A percentile compares a stretch with the other conserved stretches of the same genome.
Conservation (phyloP, 2,329 filamentous ascomycete species). For the Akanthomyces dipterigenus region DNA sequence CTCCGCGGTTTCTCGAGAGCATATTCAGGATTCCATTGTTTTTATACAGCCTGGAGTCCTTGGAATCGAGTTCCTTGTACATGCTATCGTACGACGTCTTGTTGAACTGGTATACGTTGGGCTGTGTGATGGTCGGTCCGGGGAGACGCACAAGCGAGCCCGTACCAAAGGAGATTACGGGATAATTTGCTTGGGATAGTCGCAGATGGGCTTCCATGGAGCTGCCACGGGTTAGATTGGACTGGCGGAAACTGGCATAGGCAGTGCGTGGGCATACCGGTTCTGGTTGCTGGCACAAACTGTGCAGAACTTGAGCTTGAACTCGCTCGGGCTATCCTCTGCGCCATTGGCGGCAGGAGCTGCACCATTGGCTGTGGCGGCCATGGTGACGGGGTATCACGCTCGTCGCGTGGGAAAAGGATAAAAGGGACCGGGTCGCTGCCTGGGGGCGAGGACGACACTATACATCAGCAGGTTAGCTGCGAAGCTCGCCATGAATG, state of each 20-base stretch:
- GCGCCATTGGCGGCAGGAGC: constrained; percentile 34
- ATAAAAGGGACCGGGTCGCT: constrained; percentile 1
- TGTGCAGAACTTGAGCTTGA: constrained; percentile 93
- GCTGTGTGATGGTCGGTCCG: constrained; percentile 82
- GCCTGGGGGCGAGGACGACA: constrained; percentile 6
- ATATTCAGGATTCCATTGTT: constrained; percentile 93
- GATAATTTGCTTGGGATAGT: constrained; percentile 77
- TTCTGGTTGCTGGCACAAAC: constrained; percentile 99
- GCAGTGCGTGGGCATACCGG: constrained; percentile 49
- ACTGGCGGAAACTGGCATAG: neutral
- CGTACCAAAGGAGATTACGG: constrained; percentile 97
- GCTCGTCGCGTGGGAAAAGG: constrained; percentile 12
- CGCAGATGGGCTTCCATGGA: constrained; percentile 99
- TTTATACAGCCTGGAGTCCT: constrained; percentile 81
- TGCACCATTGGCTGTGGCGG: constrained; percentile 33
- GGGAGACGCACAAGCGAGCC: constrained; percentile 90
- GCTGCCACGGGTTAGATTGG: constrained; percentile 31
- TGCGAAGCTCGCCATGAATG: neutral
- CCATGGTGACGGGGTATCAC: constrained; percentile 26
- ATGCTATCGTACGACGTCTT: constrained; percentile 92
- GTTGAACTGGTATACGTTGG: constrained; percentile 98
- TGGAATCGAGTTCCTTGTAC: constrained; percentile 80
- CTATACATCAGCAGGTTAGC: neutral
- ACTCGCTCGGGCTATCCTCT: constrained; percentile 50
- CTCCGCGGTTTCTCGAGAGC: constrained; percentile 81